Base-by-base conservation (phyloP, 1,284 basidiomycete species). In the Hypsizygus ulmarius region DNA sequence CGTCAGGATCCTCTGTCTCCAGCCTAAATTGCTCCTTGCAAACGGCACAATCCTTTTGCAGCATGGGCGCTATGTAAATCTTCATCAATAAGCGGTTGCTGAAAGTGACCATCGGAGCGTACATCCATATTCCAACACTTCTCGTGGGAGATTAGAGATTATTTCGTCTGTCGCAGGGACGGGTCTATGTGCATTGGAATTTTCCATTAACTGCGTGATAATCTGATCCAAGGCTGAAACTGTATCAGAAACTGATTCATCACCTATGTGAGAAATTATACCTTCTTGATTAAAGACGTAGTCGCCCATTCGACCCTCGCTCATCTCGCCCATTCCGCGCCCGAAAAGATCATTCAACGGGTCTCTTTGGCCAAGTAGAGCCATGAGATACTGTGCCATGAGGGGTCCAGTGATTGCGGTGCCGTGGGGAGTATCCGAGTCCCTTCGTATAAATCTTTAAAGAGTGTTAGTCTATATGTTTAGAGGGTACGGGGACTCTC, bases 241-340 rank as follows among this genome's bases (percentile, higher is more conserved):
- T 47, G n/a, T 51, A 53, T 49, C 15, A 44, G 27, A 34, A 43
- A 42, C 30, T 39, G 29, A 52, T 27, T 38, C 16, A 19, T 12
- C 32, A 19, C 12, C 12, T 39, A n/a, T 30, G 14, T 3, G 15
- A 35, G 21, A 29, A n/a, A 53, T 47, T 64, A 32, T 48, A 80
- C 88, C 87, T 75, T 90, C 85, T 67, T 91, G 87, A 54, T 81
- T 87, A 59, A 90, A 86, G 9, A 87, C 87, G 68, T 90, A 91
- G 61, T 91, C 88, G 8, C 89, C 89, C 81, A 81, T 80, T 57
- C 78, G 67, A 14, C 84, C 83, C 36, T 64, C 63, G 49, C 74
- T 72, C 18, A 70, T 64, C 48, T 62, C 56, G 50, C 66, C 60
- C 55, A 63, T 62, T 63, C 62, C 64, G 30, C 37, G 61, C 52